Conservation (phyloP, 371 early-diverging fungal species). For the Mortierella sp. region DNA sequence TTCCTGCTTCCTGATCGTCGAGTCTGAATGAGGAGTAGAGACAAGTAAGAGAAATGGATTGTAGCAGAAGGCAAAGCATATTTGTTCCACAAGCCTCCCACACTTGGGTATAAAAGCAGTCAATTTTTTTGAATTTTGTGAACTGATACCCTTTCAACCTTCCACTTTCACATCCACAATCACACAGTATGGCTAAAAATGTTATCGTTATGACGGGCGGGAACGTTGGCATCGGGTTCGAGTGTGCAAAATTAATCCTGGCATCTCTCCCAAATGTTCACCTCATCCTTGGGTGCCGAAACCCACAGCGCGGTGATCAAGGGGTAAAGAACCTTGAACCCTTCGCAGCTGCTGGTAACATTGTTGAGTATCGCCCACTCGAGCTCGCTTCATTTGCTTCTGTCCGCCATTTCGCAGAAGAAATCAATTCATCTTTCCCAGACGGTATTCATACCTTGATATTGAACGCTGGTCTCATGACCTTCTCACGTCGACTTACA, state of each 20-base stretch:
- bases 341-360: conserved; percentile 14
- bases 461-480: conserved; percentile 49
- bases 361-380: conserved; percentile 32
- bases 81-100: background rate
- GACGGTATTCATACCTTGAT: conserved; percentile 45
- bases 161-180: background rate
- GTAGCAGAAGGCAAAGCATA: background rate
- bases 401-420: conserved; percentile 37
- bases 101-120: background rate
- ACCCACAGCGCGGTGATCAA: conserved; percentile 20
- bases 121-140: no score
- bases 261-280: conserved; percentile 33
- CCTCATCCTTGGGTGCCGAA: conserved; percentile 47
- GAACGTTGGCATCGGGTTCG: conserved; percentile 49
- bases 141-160: background rate
- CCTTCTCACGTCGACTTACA: conserved; percentile 36
- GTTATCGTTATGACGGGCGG: conserved; percentile 51
- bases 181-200: conserved; percentile 15
- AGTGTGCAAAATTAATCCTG: conserved; percentile 40
- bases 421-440: conserved; percentile 36
- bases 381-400: conserved; percentile 46
- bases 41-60: background rate
- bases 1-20: background rate
- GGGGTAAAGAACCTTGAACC: conserved; percentile 32
- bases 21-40: background rate